Evolutionary conservation across 768 basidiomycete genomes (phyloP), one percentile per base, ranked within the genome.

Genomic region (Russula abietina): DNA sequence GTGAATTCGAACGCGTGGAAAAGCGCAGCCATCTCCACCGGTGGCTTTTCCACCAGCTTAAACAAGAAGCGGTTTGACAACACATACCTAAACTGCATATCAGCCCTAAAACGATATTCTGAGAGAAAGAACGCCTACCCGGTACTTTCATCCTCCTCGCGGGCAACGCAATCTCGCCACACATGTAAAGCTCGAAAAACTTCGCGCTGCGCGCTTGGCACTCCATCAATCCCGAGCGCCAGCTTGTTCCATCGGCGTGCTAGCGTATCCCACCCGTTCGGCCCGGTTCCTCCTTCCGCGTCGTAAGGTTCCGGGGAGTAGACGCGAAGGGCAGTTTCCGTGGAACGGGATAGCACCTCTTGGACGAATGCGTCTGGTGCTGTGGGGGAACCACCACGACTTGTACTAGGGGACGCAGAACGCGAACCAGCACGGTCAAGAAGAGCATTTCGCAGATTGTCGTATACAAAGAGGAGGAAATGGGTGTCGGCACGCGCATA

Each of bases 401-500:
- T 64, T 19, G 68, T 60, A 2, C 67, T 59, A 2, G 72, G 66
- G 7, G 71, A 66, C 26, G 68, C 69, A 3, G 78, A 75, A 52
- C 74, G 75, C 2, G 82, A 81, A 46, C 73, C 71, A 0, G 72
- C 70, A n/a, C 83, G 83, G 70, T 89, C 86, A n/a, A 95, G 77
- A 12, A 97, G 87, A 1, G 88, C 87, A 70, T 91, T 89, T 14
- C 93, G 89, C 6, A 98, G 83, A 68, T 86, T 83, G 75, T 98
- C 94, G 73, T 94, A 98, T 69, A 98, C 86, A 75, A 84, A 92
- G 32, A 99, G 78, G 2, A 99, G 82, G 76, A 89, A 98, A 73
- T 98, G 97, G 0, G 96, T 99, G 73, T 99, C 97, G 1, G 93
- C 91, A 32, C 93, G 88, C 2, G 97, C 97, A 71, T 98, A 99